phyloP scores from a whole-genome alignment of 2,329 filamentous ascomycete species.

The Arthrinium puccinioides region DNA sequence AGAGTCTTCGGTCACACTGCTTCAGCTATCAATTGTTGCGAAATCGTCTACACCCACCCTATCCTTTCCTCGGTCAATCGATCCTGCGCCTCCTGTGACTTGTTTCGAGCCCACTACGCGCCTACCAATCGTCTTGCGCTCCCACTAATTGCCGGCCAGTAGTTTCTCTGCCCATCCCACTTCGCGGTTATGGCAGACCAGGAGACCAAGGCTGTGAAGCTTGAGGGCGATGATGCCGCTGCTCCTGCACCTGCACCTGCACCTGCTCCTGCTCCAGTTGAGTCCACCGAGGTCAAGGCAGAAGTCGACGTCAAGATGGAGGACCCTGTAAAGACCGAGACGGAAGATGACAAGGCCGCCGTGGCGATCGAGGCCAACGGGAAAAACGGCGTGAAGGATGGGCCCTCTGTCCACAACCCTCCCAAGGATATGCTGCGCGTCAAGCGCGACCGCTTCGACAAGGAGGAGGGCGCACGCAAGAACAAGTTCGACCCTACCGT shows the following conservation, averaged over 20 bases:
- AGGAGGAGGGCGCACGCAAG: conserved; percentile 42
- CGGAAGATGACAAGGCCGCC: conserved; percentile 15
- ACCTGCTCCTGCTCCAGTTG: too few species aligned
- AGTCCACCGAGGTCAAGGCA: conserved; percentile 1
- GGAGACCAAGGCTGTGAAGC: conserved; percentile 30
- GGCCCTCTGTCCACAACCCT: conserved; percentile 9
- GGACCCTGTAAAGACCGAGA: conserved; percentile 16
- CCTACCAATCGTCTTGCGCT: too few species aligned
- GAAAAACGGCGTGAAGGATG: conserved; percentile 10
- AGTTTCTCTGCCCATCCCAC: too few species aligned
- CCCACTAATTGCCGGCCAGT: too few species aligned
- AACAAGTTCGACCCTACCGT: conserved; percentile 64
- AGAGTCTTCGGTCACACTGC: too few species aligned
- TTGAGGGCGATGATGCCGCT: conserved; percentile 10
- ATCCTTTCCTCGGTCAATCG: too few species aligned
- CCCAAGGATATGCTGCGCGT: conserved; percentile 35
- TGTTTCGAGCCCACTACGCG: too few species aligned
- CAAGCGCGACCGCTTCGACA: conserved; percentile 27
- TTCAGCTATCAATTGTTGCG: too few species aligned
- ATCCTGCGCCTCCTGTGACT: too few species aligned
- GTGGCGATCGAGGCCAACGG: conserved; percentile 7
- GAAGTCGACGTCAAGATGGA: conserved; percentile 12
- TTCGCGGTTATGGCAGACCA: conserved; percentile 25
- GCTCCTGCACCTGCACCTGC: too few species aligned
- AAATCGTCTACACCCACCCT: too few species aligned